Base-by-base conservation (phyloP, 2,329 filamentous ascomycete species). In the Venturiaceae sp. region DNA sequence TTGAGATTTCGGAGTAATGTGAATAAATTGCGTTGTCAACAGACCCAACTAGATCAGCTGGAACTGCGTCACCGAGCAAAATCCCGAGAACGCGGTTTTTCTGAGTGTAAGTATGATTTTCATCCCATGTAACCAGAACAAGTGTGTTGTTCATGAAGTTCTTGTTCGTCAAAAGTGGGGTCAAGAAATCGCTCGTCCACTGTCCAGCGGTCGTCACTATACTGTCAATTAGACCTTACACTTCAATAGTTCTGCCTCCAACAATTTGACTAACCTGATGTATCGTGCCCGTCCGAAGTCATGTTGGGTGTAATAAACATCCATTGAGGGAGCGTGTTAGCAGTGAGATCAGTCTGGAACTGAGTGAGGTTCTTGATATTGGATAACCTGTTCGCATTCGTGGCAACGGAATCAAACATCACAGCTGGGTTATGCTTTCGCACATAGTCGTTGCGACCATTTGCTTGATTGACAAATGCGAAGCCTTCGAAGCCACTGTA, bases 61-160 rank as follows among this genome's bases (percentile, higher is more conserved):
- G 86, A 2, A 95, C 72, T n/a, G 84, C 85, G 60, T 88, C 88
- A 16, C 89, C 90, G 3, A 94, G 74, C 0, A 94, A 79, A 63
- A 94, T 79, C 62, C 77, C 82, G 60, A 89, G 81, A 56, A 94
- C 80, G 41, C 78, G 78, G 78, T 94, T 94, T 64, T 81, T 80
- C 28, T 76, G 73, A 5, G 76, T 71, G 72, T 91, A 90, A 9
- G 80, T 83, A 65, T 86, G 82, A 69, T 85, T 88, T 74, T 94
- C 90, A 63, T 94, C 90, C 66, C 90, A 94, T 2, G 80, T 92
- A 60, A 94, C 71, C 5, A 92, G 75, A 9, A 94, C 80, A 1
- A 94, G 79, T 0, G 87, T 92, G 66, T 87, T 83, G 54, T 87
- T 75, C 82, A 86, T 87, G 72, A 94, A 92, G 64, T 85, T 80